phyloP scores from a whole-genome alignment of 345 rosid species.

The Theobroma cacao region DNA sequence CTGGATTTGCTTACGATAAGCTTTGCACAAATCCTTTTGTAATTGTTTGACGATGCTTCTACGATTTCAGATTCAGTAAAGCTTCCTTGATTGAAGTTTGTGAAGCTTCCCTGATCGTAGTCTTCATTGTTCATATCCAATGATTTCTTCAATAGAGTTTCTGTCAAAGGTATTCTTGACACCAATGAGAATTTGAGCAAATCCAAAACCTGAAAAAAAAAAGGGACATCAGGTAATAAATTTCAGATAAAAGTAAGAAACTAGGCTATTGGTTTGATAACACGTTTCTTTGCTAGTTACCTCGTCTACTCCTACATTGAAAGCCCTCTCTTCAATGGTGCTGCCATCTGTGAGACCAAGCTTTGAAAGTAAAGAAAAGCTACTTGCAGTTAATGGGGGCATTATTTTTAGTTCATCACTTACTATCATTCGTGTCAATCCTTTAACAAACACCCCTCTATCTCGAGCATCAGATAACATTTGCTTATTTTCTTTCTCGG shows the following conservation, averaged over 20 bases:
- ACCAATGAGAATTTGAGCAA: conserved; percentile 15
- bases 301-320: neutral
- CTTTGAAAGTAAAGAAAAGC: conserved; percentile 13
- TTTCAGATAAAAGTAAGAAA: neutral
- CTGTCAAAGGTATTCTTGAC: conserved; percentile 14
- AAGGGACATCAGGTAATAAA: neutral
- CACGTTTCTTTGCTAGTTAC: neutral
- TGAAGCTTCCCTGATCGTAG: neutral
- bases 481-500: neutral
- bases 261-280: neutral
- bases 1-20: conserved; percentile 22
- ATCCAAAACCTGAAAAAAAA: conserved; percentile 20
- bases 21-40: neutral
- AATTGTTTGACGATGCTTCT: neutral
- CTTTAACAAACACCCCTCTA: conserved; percentile 21
- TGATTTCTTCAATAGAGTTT: conserved; percentile 10
- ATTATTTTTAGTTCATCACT: conserved; percentile 17
- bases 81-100: neutral
- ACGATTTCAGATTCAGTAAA: neutral
- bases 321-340: conserved; percentile 9
- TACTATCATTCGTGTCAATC: neutral
- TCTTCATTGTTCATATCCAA: neutral
- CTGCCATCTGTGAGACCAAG: conserved; percentile 3
- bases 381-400: conserved; percentile 6
- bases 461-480: neutral